phyloP scores from a whole-genome alignment of 108 stramenopile genomes.

The Aurantiochytrium sp. region DNA sequence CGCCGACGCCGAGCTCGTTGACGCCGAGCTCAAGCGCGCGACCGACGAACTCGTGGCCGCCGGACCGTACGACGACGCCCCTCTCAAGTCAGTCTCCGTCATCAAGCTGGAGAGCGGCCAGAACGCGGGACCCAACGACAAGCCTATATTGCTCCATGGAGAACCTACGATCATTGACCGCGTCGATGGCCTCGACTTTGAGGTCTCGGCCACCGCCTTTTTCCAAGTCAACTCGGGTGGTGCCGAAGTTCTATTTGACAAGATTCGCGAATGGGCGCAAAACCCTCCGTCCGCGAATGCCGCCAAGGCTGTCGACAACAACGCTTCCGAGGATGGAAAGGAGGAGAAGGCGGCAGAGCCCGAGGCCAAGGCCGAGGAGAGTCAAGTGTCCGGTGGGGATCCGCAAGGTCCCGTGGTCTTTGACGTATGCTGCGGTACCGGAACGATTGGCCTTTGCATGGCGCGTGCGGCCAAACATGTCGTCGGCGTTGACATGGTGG shows the following conservation, averaged over 20 bases:
- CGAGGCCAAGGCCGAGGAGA: background rate
- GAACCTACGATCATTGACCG: slow-evolving; percentile 56
- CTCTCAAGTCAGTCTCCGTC: slow-evolving; percentile 55
- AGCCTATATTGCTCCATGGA: slow-evolving; percentile 54
- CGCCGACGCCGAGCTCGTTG: background rate
- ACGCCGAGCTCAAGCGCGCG: background rate
- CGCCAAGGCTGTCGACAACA: background rate
- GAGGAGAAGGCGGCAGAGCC: background rate
- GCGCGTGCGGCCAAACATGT: slow-evolving; percentile 62
- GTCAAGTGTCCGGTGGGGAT: background rate
- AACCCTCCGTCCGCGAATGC: slow-evolving; percentile 22
- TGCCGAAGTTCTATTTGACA: slow-evolving; percentile 70
- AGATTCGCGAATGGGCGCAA: slow-evolving; percentile 62
- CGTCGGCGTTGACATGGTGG: slow-evolving; percentile 73
- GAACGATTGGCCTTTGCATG: slow-evolving; percentile 78
- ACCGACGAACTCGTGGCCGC: background rate
- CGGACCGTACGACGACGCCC: background rate
- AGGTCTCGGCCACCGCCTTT: slow-evolving; percentile 83
- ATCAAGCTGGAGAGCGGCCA: slow-evolving; percentile 71
- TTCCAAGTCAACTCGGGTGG: slow-evolving; percentile 84
- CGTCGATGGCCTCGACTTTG: slow-evolving; percentile 67
- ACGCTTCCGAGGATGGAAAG: background rate
- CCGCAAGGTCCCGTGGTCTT: slow-evolving; percentile 34
- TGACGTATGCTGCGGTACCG: slow-evolving; percentile 91
- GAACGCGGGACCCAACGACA: slow-evolving; percentile 62